phyloP scores from a whole-genome alignment of 164 flowering plant species.

The Macadamia integrifolia region DNA sequence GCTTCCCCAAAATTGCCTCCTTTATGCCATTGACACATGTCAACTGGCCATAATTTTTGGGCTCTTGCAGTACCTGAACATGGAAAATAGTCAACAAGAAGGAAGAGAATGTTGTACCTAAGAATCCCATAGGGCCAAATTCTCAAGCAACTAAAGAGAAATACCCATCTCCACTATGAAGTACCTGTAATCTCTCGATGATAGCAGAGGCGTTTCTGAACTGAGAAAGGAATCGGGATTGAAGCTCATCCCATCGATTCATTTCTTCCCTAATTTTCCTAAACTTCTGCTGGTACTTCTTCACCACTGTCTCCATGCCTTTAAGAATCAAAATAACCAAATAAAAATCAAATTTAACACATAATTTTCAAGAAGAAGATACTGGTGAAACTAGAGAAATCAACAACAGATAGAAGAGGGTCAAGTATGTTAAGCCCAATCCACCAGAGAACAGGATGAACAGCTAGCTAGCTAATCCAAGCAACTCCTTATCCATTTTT shows the following conservation, averaged over 20 bases:
- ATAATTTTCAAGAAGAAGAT: too few relatives aligned
- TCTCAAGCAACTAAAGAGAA: neutral
- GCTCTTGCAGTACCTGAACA: slow-evolving; percentile 46
- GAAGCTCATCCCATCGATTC: slow-evolving; percentile 68
- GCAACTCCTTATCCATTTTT: too few relatives aligned
- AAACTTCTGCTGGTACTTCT: slow-evolving; percentile 62
- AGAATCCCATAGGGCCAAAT: neutral
- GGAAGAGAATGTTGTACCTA: neutral
- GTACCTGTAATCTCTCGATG: slow-evolving; percentile 61
- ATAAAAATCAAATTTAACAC: too few relatives aligned
- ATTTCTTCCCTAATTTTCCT: slow-evolving; percentile 52
- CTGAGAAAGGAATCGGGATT: slow-evolving; percentile 48
- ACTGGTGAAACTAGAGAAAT: too few relatives aligned
- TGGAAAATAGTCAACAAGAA: neutral
- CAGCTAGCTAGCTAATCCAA: too few relatives aligned
- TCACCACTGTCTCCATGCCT: slow-evolving; percentile 50
- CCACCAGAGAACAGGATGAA: too few relatives aligned
- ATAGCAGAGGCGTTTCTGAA: slow-evolving; percentile 62
- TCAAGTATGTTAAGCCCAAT: too few relatives aligned
- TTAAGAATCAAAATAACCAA: too few relatives aligned
- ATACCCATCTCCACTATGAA: too few relatives aligned
- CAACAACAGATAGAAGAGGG: too few relatives aligned
- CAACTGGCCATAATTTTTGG: slow-evolving; percentile 50
- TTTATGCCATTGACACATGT: slow-evolving; percentile 36
- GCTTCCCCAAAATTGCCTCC: slow-evolving; percentile 46